Evolutionary conservation across 1,284 basidiomycete species (phyloP), one percentile per base, ranked within the genome.

Genomic region (Trichosporon faecale): DNA sequence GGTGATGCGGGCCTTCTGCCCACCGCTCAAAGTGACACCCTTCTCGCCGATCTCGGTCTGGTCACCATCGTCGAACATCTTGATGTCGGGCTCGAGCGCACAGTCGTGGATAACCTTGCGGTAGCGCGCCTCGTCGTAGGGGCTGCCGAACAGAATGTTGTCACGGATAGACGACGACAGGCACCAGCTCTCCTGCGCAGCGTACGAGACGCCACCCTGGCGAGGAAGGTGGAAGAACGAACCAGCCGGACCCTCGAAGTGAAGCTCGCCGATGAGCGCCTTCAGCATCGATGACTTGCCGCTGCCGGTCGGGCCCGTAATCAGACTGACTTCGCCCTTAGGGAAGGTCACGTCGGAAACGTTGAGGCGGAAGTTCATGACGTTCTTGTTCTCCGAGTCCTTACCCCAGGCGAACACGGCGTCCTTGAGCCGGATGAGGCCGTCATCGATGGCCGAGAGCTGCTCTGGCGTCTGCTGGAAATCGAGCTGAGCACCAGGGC

Each of bases 101-200:
- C 90, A 91, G 74, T 89, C 88, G 40, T 88, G 78, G 18, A 91
- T 78, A 25, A 89, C 89, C 78, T 84, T 79, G 64, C 84, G 82
- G 77, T 89, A 89, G 12, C 88, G 82, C 3, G 83, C 83, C 66
- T 85, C 85, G 67, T 89, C 85, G 72, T 82, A 88, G 0, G 85
- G 79, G 1, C 84, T 79, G 9, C 87, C 86, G 74, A 89, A 88
- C 6, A 88, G 69, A 65, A 89, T 88, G 76, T 89, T 89, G 11
- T 87, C 85, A 82, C 83, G 86, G 72, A 88, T 85, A 3, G 85
- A 85, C 44, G 86, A 77, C 4, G 80, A 79, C 74, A 82, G 72
- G 64, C 79, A 89, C 91, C 91, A 93, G 1, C 89, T 88, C 75
- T 91, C 90, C 78, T 93, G 91, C 0, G 90, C 89, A 5, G 90